Percentiles rank a stretch among this genome's conserved stretches.
These are phyloP conservation scores for Dioscorea zingiberensis DNA, from an alignment of 106 monocot genomes.

Conservation along the genomic window DNA sequence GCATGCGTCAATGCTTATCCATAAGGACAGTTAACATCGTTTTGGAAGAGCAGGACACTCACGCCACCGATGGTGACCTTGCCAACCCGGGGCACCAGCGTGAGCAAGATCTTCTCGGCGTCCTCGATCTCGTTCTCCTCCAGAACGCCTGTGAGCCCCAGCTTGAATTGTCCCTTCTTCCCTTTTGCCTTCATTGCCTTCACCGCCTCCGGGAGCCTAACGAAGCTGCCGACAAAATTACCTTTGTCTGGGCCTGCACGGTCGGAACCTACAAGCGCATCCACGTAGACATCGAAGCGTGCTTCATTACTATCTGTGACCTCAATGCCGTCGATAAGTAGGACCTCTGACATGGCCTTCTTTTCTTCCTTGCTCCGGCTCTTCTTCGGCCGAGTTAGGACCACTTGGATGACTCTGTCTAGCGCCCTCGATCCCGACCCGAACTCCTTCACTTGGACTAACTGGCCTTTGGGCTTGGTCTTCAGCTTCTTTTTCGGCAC, in stretches of 20 bases:
- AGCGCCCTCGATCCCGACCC: conserved; percentile 11
- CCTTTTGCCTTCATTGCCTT: too few relatives aligned
- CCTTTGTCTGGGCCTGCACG: conserved; percentile 16
- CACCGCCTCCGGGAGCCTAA: conserved; percentile 9
- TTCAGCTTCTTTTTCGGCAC: background rate
- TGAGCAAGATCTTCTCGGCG: conserved; percentile 27
- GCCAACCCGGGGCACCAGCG: conserved; percentile 16
- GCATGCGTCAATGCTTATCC: too few relatives aligned
- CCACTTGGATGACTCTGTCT: conserved; percentile 1
- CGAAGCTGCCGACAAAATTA: conserved; percentile 20
- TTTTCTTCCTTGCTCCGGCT: conserved; percentile 25
- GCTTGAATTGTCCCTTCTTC: conserved; percentile 9
- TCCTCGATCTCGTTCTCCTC: conserved; percentile 22
- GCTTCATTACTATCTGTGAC: background rate
- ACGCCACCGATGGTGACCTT: conserved; percentile 13
- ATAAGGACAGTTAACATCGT: too few relatives aligned
- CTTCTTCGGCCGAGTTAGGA: conserved; percentile 20
- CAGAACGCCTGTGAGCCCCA: conserved; percentile 9
- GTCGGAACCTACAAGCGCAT: conserved; percentile 2
- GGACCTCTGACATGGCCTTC: conserved; percentile 14
- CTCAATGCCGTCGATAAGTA: conserved; percentile 14
- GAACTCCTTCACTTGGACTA: conserved; percentile 10
- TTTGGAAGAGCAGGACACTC: too few relatives aligned
- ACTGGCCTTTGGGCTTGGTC: background rate
- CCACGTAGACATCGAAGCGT: conserved; percentile 27